Evolutionary conservation across 352 stramenopile genomes (phyloP).

Genomic region (Globisporangium cederbergense): DNA sequence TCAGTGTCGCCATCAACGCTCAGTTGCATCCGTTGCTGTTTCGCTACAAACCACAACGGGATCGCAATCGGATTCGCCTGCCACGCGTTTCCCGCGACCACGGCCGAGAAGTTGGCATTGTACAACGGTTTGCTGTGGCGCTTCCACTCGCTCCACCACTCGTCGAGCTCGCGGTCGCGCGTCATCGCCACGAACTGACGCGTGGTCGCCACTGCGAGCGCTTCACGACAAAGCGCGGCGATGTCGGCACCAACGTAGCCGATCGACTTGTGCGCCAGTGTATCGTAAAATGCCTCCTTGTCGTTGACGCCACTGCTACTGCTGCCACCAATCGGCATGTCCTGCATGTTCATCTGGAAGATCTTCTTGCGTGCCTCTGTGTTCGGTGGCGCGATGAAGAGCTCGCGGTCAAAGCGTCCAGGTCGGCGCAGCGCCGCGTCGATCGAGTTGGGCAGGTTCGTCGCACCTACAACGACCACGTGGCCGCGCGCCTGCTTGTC

Average conservation of each 20-base stretch:
- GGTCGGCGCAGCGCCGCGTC: conserved; percentile 69
- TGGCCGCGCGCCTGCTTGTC: conserved; percentile 69
- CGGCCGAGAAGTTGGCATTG: conserved; percentile 35
- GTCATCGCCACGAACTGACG: conserved; percentile 58
- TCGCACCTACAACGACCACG: conserved; percentile 93
- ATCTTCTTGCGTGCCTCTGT: conserved; percentile 45
- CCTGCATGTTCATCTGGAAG: conserved; percentile 52
- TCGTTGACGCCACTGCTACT: not conserved
- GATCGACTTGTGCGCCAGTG: conserved; percentile 46
- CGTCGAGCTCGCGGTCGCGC: conserved; percentile 39
- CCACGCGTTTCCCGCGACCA: conserved; percentile 56
- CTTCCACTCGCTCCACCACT: conserved; percentile 66
- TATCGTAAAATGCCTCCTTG: conserved; percentile 29
- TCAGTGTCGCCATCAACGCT: not conserved
- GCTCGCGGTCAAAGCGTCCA: conserved; percentile 78
- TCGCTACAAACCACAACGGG: conserved; percentile 64
- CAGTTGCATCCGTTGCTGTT: conserved; percentile 15
- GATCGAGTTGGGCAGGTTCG: conserved; percentile 94
- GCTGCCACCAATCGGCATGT: conserved; percentile 32
- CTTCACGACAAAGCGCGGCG: conserved; percentile 70
- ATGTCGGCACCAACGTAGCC: conserved; percentile 85
- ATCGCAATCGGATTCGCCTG: conserved; percentile 53
- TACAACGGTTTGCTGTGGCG: conserved; percentile 33
- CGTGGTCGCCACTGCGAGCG: conserved; percentile 58
- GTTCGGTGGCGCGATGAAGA: conserved; percentile 57